A percentile compares a stretch with the other conserved stretches of the same genome.
phyloP scores from a whole-genome alignment of 129 eudicot genomes.

The Helianthus tuberosus region DNA sequence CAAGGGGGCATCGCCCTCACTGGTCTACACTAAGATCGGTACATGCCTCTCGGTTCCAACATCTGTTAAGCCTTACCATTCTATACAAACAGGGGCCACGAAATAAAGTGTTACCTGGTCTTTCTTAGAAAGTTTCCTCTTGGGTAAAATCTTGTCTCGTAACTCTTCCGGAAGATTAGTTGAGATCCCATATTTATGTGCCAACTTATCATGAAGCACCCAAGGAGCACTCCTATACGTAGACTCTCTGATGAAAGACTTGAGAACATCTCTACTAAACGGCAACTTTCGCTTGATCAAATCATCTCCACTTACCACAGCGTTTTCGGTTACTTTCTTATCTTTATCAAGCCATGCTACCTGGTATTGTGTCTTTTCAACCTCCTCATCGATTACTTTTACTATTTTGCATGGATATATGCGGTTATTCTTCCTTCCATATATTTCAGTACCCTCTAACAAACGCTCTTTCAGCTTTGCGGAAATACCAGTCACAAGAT shows the following conservation, averaged over 20 bases:
- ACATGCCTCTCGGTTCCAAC: background rate
- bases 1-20: no score
- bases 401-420: constrained; percentile 74
- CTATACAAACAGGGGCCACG: constrained; percentile 10
- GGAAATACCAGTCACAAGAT: constrained; percentile 64
- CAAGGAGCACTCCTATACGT: constrained; percentile 80
- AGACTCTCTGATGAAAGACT: constrained; percentile 85
- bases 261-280: constrained; percentile 57
- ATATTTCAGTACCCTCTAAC: constrained; percentile 70
- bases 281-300: constrained; percentile 71
- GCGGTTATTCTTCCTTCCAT: constrained; percentile 72
- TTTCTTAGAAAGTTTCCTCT: constrained; percentile 56
- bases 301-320: constrained; percentile 66
- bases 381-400: constrained; percentile 62
- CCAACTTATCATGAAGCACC: constrained; percentile 52
- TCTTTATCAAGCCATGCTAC: constrained; percentile 90
- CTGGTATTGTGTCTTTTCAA: constrained; percentile 62
- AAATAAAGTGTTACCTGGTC: constrained; percentile 24
- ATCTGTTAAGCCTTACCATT: background rate
- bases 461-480: constrained; percentile 61
- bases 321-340: constrained; percentile 66
- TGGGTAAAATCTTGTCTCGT: constrained; percentile 41
- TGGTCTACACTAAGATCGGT: background rate
- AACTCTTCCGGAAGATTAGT: constrained; percentile 74
- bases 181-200: constrained; percentile 74